These are phyloP conservation scores for Cicer judaicum DNA, from an alignment of 306 rosid species.

Conservation along the genomic window DNA sequence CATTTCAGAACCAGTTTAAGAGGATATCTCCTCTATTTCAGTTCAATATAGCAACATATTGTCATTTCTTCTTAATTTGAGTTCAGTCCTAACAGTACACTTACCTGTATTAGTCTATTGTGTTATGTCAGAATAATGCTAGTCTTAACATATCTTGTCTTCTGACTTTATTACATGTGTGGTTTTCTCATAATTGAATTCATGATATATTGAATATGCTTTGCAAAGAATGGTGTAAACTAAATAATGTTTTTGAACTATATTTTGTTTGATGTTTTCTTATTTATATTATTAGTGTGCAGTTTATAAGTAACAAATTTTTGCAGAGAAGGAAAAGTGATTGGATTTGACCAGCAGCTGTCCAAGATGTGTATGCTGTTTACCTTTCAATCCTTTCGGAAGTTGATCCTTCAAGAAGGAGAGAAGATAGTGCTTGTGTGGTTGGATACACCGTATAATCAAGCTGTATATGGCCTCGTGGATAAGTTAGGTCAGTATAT, in stretches of 20 bases:
- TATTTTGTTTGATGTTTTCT: constrained; percentile 3
- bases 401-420: constrained; percentile 97
- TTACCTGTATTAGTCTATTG: constrained; percentile 2
- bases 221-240: constrained; percentile 17
- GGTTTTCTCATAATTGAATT: constrained; percentile 13
- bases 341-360: constrained; percentile 74
- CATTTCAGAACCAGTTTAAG: neutral
- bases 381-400: constrained; percentile 82
- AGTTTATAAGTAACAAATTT: constrained; percentile 31
- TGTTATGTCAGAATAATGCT: constrained; percentile 6
- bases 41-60: neutral
- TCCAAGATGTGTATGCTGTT: constrained; percentile 84
- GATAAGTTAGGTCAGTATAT: constrained; percentile 77
- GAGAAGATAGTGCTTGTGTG: constrained; percentile 95
- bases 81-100: neutral
- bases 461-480: constrained; percentile 91
- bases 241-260: neutral
- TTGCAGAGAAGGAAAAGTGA: constrained; percentile 65
- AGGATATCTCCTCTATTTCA: neutral
- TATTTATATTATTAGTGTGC: constrained; percentile 17
- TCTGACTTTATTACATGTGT: neutral
- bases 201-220: constrained; percentile 28
- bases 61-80: neutral
- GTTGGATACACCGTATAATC: constrained; percentile 92
- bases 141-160: neutral